A percentile compares a stretch with the other conserved stretches of the same genome.
Conservation (phyloP, 2,329 filamentous ascomycete genomes). For the Ploettnerulaceae sp. region DNA sequence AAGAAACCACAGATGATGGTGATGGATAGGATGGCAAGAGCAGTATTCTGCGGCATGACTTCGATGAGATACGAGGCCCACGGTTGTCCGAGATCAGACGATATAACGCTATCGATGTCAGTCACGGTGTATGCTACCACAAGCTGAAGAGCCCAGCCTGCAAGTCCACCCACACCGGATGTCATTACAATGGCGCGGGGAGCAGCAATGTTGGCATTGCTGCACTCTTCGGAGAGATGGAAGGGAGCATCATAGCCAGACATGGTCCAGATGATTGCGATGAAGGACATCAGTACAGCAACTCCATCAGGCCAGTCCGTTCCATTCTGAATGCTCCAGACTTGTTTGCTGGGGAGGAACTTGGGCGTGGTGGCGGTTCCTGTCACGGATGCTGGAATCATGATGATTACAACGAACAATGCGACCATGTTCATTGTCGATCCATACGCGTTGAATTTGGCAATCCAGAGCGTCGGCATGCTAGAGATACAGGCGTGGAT, state of each 20-base stretch:
- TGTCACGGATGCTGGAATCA: slow-evolving; percentile 55
- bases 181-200: slow-evolving; percentile 70
- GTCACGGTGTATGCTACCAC: slow-evolving; percentile 65
- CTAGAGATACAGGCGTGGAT: slow-evolving; percentile 63
- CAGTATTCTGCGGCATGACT: slow-evolving; percentile 53
- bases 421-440: slow-evolving; percentile 67
- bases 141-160: slow-evolving; percentile 70
- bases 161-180: slow-evolving; percentile 57
- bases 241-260: slow-evolving; percentile 64
- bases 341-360: slow-evolving; percentile 52
- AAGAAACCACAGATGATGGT: slow-evolving; percentile 63
- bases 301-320: slow-evolving; percentile 65
- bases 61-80: slow-evolving; percentile 65
- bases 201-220: slow-evolving; percentile 64
- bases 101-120: slow-evolving; percentile 51
- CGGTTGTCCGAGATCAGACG: slow-evolving; percentile 60
- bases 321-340: slow-evolving; percentile 64
- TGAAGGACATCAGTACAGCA: slow-evolving; percentile 66
- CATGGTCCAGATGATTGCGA: slow-evolving; percentile 67
- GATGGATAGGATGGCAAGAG: slow-evolving; percentile 53
- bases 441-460: slow-evolving; percentile 63
- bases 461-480: slow-evolving; percentile 67
- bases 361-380: slow-evolving; percentile 45
- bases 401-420: slow-evolving; percentile 60
- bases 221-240: slow-evolving; percentile 71